phyloP scores from a whole-genome alignment of 805 yeast species.

The Candida anglica region DNA sequence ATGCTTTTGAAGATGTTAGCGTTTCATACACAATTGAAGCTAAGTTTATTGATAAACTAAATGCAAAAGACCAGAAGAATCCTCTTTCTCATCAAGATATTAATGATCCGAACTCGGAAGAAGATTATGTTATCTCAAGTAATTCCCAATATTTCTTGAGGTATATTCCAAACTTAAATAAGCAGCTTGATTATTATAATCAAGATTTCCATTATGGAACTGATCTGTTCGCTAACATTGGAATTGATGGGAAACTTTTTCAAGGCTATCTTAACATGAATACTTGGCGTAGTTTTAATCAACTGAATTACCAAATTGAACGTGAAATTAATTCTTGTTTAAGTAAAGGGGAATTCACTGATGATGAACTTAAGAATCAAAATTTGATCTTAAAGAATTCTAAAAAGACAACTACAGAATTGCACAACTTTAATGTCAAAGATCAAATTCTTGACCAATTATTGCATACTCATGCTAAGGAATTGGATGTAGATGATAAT shows the following conservation, averaged over 20 bases:
- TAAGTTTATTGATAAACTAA: slow-evolving; percentile 46
- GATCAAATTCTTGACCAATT: slow-evolving; percentile 7
- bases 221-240: slow-evolving; percentile 26
- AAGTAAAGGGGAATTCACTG: slow-evolving; percentile 18
- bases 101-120: slow-evolving; percentile 28
- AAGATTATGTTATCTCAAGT: slow-evolving; percentile 31
- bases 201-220: slow-evolving; percentile 19
- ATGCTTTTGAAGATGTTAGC: slow-evolving; percentile 39
- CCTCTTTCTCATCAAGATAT: slow-evolving; percentile 32
- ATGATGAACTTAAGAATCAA: slow-evolving; percentile 30
- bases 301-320: slow-evolving; percentile 26
- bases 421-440: slow-evolving; percentile 6
- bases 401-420: slow-evolving; percentile 2
- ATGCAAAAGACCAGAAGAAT: slow-evolving; percentile 24
- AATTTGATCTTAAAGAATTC: slow-evolving; percentile 17
- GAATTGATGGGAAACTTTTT: slow-evolving; percentile 33
- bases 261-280: slow-evolving; percentile 16
- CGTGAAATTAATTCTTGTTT: slow-evolving; percentile 32
- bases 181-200: slow-evolving; percentile 22
- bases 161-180: slow-evolving; percentile 34
- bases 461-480: slow-evolving; percentile 1
- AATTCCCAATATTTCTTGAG: slow-evolving; percentile 33
- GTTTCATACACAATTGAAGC: slow-evolving; percentile 52
- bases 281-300: slow-evolving; percentile 32
- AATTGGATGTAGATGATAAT: slow-evolving; percentile 5